Evolutionary conservation across 2,329 filamentous ascomycete species (phyloP).

Genomic region (Amphichorda felina): DNA sequence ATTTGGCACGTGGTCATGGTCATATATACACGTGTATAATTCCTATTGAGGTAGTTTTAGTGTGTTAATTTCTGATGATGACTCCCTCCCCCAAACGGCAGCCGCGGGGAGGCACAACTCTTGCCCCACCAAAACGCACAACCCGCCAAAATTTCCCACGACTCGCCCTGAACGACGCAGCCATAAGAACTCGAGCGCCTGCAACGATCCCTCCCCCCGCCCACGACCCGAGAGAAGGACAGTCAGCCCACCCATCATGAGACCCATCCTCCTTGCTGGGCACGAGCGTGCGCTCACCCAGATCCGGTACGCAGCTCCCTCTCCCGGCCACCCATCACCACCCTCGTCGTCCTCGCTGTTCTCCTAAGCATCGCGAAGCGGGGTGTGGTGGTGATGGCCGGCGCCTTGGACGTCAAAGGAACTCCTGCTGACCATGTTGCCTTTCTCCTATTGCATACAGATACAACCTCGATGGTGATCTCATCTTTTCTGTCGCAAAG

Average conservation of each 20-base stretch:
- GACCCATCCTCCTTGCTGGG: constrained; percentile 89
- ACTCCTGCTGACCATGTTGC: neutral
- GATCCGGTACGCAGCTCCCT: constrained; percentile 51
- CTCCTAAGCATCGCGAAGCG: no score
- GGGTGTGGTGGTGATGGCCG: neutral
- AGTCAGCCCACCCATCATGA: constrained; percentile 53
- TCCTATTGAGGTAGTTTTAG: neutral
- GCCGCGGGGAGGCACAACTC: constrained; percentile 4
- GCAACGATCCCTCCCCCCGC: constrained; percentile 10
- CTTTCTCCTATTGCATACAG: constrained; percentile 23
- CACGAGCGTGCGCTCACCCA: constrained; percentile 96
- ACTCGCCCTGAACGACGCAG: constrained; percentile 10
- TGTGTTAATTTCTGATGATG: neutral
- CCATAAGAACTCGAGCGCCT: constrained; percentile 8
- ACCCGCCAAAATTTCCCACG: constrained; percentile 29
- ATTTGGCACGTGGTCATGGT: no score
- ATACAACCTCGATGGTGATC: constrained; percentile 90
- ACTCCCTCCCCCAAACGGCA: neutral
- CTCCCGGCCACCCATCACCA: constrained; percentile 1
- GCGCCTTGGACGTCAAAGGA: neutral
- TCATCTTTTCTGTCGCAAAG: constrained; percentile 92
- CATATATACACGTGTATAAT: no score
- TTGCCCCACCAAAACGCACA: constrained; percentile 33
- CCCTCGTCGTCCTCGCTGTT: no score
- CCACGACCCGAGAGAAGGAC: constrained; percentile 6